Evolutionary conservation across 768 basidiomycete species (phyloP), one percentile per base, ranked within the genome.

Genomic region (Chalciporus sphaerocephalus): DNA sequence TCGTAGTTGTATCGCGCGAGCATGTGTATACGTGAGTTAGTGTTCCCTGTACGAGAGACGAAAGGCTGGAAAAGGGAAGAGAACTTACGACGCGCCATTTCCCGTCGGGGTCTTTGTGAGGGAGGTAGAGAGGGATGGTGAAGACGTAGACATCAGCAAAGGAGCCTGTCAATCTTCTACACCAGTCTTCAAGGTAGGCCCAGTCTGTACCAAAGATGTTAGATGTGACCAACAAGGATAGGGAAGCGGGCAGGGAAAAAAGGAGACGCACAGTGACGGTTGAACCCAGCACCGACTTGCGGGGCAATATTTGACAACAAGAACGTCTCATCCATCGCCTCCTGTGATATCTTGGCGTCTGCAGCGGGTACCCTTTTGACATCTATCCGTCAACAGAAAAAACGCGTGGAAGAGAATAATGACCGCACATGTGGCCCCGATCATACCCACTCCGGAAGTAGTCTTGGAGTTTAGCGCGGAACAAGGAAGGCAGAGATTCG

Each of bases 81-180:
- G 33, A 3, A 79, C 90, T 67, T 58, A 96, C 94, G 54, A 98
- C 87, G 45, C 91, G 82, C 86, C 87, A 97, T 69, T 95, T 98
- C 9, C 94, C 93, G 59, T 98, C 95, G 3, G 80, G 57, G 4
- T 91, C 87, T 39, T 79, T 77, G 39, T 78, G 81, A 1, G 96
- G 96, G 2, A 97, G 79, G 69, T 98, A 99, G n/a, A 99, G 73
- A 0, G 96, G 96, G 15, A 99, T 77, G 3, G 96, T 99, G 70
- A 99, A 99, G 38, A 98, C 84, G 66, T 94, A 99, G 40, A 99
- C 96, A 59, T 99, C 93, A 33, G 87, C 70, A 64, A 96, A 99
- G 22, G 74, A 78, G n/a, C 71, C 75, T 0, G 95, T 97, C 39
- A 98, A 75, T 9, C 83, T 78, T 33, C 96, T 77, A 65, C 94